Conservation (phyloP, 805 yeast genomes). For the Monosporozyma servazzii region DNA sequence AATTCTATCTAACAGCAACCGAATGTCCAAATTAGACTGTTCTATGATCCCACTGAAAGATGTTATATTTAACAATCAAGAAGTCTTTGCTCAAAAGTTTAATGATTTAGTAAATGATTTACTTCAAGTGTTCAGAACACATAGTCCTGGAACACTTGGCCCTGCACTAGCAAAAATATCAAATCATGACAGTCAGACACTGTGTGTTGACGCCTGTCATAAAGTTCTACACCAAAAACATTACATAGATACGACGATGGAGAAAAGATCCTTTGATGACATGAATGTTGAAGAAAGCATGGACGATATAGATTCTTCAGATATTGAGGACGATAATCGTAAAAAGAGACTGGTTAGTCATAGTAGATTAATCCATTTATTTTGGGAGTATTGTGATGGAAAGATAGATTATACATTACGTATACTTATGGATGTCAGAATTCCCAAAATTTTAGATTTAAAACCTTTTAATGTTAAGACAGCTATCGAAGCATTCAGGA, state of each 20-base stretch:
- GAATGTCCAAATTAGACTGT: neutral
- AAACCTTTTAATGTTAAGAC: neutral
- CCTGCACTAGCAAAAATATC: neutral
- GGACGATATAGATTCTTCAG: neutral
- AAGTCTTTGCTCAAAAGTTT: neutral
- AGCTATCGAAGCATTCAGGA: conserved; percentile 1
- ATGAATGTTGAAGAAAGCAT: neutral
- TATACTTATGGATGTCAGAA: neutral
- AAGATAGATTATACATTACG: neutral
- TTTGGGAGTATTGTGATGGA: conserved; percentile 6
- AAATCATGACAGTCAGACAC: neutral
- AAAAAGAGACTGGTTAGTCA: neutral
- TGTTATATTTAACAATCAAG: neutral
- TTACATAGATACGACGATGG: neutral
- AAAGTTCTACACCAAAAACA: neutral
- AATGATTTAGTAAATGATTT: neutral
- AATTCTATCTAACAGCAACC: neutral
- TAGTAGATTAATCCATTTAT: neutral
- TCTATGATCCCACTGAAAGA: neutral
- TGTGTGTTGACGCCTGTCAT: neutral
- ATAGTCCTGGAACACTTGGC: neutral
- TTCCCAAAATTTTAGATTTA: neutral
- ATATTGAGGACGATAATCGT: neutral
- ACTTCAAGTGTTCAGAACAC: neutral
- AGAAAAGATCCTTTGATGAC: neutral